Conservation (phyloP, 352 stramenopile species). For the Phytophthora parvispora region DNA sequence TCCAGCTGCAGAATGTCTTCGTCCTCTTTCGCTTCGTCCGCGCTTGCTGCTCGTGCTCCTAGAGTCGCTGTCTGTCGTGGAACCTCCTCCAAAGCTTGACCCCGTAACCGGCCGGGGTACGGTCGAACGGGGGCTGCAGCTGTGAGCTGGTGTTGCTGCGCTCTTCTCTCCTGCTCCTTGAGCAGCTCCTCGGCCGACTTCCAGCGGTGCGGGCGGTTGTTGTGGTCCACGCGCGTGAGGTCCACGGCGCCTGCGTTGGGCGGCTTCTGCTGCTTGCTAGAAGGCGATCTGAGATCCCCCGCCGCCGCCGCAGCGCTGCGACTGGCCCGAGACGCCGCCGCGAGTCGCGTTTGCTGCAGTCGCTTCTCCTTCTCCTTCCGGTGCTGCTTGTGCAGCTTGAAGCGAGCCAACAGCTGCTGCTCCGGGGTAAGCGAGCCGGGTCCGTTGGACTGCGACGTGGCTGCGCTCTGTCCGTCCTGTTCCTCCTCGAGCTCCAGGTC, state of each 20-base stretch:
- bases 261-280: conserved; percentile 16
- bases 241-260: conserved; percentile 29
- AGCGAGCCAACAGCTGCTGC: conserved; percentile 76
- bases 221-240: conserved; percentile 82
- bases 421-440: conserved; percentile 39
- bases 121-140: conserved; percentile 56
- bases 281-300: neutral
- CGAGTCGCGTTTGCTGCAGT: conserved; percentile 61
- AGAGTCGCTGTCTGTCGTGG: neutral
- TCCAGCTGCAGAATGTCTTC: conserved; percentile 91
- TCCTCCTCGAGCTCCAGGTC: neutral
- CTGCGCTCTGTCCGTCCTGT: conserved; percentile 3
- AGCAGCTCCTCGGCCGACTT: conserved; percentile 79
- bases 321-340: conserved; percentile 35
- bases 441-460: conserved; percentile 1
- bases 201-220: conserved; percentile 89
- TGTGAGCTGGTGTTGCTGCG: conserved; percentile 67
- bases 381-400: conserved; percentile 85
- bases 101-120: conserved; percentile 71
- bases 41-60: neutral
- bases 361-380: conserved; percentile 72
- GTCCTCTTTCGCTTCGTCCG: conserved; percentile 18
- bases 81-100: conserved; percentile 28
- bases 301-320: conserved; percentile 19
- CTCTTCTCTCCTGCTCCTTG: conserved; percentile 68